A percentile compares a stretch with the other conserved stretches of the same genome.
Evolutionary conservation across 2,329 filamentous ascomycete genomes (phyloP).

Genomic region (Ceratocystis alfenasii): DNA sequence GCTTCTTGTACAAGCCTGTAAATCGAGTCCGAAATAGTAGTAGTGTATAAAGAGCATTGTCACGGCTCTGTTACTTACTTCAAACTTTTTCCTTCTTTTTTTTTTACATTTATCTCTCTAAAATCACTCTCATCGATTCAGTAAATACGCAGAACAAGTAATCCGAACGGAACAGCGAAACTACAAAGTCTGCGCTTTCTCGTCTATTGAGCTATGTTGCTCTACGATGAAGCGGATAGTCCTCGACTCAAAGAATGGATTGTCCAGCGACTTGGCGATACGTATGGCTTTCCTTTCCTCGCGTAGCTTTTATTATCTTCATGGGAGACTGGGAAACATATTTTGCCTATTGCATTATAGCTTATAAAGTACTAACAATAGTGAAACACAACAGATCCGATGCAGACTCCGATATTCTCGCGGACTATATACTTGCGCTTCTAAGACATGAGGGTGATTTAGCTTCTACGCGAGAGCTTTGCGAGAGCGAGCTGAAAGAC

Average conservation of each 20-base stretch:
- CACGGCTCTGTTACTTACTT: too few relatives aligned
- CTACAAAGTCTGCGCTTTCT: conserved; percentile 22
- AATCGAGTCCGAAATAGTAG: too few relatives aligned
- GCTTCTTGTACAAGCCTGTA: neutral
- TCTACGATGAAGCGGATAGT: conserved; percentile 51
- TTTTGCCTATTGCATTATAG: neutral
- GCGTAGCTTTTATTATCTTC: neutral
- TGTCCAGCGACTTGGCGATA: conserved; percentile 62
- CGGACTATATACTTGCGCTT: conserved; percentile 72
- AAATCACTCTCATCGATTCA: too few relatives aligned
- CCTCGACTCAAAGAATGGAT: conserved; percentile 63
- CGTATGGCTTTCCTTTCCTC: conserved; percentile 38
- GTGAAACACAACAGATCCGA: conserved; percentile 45
- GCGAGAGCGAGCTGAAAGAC: conserved; percentile 60
- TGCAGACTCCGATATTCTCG: conserved; percentile 68
- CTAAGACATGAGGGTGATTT: conserved; percentile 51
- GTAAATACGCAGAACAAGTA: neutral
- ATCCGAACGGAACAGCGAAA: neutral
- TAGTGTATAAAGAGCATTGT: too few relatives aligned
- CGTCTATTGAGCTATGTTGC: conserved; percentile 32
- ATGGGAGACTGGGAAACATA: neutral
- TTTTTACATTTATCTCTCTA: too few relatives aligned
- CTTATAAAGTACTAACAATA: conserved; percentile 16
- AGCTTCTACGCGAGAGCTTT: conserved; percentile 53
- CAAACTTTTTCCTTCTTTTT: too few relatives aligned